phyloP scores from a whole-genome alignment of 2,329 filamentous ascomycete genomes.

The Chrysoporthe cubensis region DNA sequence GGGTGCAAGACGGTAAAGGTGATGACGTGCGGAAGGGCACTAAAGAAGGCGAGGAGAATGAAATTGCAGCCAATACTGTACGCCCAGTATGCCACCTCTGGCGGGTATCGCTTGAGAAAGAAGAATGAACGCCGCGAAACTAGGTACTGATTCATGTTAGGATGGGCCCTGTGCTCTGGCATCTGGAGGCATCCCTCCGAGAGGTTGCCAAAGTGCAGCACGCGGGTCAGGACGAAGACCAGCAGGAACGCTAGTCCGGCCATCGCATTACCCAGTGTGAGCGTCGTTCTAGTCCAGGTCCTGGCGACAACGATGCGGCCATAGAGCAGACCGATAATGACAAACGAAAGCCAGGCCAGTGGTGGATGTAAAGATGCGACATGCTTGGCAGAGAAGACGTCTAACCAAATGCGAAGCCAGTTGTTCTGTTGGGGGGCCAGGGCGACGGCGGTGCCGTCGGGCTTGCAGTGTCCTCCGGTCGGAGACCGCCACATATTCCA shows the following conservation, averaged over 20 bases:
- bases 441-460: slow-evolving; percentile 9
- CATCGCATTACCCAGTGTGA: slow-evolving; percentile 36
- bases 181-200: slow-evolving; percentile 48
- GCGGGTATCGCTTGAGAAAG: slow-evolving; percentile 52
- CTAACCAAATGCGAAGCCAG: slow-evolving; percentile 48
- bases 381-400: slow-evolving; percentile 34
- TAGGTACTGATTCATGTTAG: slow-evolving; percentile 46
- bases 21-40: slow-evolving; percentile 37
- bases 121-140: slow-evolving; percentile 47
- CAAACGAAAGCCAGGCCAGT: slow-evolving; percentile 52
- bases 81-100: slow-evolving; percentile 50
- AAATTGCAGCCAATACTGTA: slow-evolving; percentile 46
- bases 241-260: slow-evolving; percentile 38
- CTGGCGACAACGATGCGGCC: slow-evolving; percentile 43
- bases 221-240: slow-evolving; percentile 47
- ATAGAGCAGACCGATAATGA: slow-evolving; percentile 49
- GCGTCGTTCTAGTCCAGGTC: slow-evolving; percentile 36
- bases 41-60: slow-evolving; percentile 44
- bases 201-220: slow-evolving; percentile 48
- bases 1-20: slow-evolving; percentile 38
- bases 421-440: slow-evolving; percentile 28
- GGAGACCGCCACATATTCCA: slow-evolving; percentile 53
- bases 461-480: slow-evolving; percentile 42
- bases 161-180: slow-evolving; percentile 40
- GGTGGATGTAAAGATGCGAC: slow-evolving; percentile 49